Conservation (phyloP, 2,329 filamentous ascomycete genomes). For the Calycina herbarum region DNA sequence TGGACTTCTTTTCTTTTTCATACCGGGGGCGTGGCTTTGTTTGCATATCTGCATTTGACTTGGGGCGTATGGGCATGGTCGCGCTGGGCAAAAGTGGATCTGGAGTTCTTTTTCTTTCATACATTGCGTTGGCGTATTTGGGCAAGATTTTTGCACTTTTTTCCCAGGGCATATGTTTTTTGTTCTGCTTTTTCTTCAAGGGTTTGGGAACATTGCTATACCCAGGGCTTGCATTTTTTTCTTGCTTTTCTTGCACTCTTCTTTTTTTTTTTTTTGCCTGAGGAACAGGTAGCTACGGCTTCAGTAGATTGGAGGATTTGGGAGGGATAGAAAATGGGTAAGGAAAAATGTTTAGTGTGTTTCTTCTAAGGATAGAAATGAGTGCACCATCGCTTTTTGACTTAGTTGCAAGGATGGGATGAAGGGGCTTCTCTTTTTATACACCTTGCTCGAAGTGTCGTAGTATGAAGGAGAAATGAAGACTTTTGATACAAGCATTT, state of each 20-base stretch:
- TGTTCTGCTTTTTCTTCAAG: not conserved
- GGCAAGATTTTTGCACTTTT: not conserved
- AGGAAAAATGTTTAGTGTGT: not conserved
- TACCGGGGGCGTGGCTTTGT: not conserved
- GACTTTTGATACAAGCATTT: no score
- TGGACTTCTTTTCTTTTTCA: not conserved
- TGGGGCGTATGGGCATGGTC: no score
- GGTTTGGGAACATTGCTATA: not conserved
- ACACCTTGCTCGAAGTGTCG: no score
- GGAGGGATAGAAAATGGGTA: not conserved
- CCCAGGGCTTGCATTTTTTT: not conserved
- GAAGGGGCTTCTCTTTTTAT: no score
- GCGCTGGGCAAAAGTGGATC: not conserved
- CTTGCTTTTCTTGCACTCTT: not conserved
- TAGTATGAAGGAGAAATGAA: no score
- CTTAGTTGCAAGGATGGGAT: no score
- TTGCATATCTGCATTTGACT: not conserved
- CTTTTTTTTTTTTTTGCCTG: not conserved
- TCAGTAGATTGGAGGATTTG: not conserved
- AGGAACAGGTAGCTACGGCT: not conserved
- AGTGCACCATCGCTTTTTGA: no score
- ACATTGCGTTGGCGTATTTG: constrained; percentile 6
- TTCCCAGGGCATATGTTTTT: not conserved
- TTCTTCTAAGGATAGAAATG: no score
- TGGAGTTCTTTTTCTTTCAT: not conserved